phyloP scores from a whole-genome alignment of 139 green algal genomes.

The Volvox reticuliferus region DNA sequence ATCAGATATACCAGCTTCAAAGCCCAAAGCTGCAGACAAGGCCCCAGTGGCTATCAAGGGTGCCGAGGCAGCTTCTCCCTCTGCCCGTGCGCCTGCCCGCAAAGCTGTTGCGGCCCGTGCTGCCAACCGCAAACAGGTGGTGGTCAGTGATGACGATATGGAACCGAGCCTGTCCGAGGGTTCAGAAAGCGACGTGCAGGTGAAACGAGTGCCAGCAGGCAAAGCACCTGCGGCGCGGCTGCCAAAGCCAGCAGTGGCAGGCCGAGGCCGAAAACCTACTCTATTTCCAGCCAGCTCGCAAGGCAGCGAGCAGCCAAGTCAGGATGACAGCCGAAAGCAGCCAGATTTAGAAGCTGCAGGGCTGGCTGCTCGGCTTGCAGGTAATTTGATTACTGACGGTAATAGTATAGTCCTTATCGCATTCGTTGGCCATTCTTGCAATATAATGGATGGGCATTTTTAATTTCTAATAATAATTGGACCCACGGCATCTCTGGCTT shows the following conservation, averaged over 20 bases:
- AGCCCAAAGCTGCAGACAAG: slow-evolving; percentile 32
- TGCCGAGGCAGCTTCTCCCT: background rate
- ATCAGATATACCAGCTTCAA: slow-evolving; percentile 17
- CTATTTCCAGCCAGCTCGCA: slow-evolving; percentile 19
- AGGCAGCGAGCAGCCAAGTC: slow-evolving; percentile 34
- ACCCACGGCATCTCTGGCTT: background rate
- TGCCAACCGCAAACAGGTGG: slow-evolving; percentile 4
- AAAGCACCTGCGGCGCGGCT: background rate
- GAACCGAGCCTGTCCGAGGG: slow-evolving; percentile 12
- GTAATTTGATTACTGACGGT: background rate
- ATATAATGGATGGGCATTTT: background rate
- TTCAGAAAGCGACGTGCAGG: background rate
- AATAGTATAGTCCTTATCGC: no score
- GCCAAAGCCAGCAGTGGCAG: background rate
- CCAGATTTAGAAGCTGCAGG: background rate
- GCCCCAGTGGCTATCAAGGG: slow-evolving; percentile 4
- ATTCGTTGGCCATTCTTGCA: background rate
- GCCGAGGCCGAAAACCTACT: background rate
- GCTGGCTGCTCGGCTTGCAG: slow-evolving; percentile 54
- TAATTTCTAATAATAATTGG: background rate
- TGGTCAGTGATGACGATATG: slow-evolving; percentile 52
- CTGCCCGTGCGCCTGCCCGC: slow-evolving; percentile 20
- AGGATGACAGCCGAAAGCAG: slow-evolving; percentile 2
- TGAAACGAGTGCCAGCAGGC: background rate
- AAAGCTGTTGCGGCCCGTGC: slow-evolving; percentile 48